Evolutionary conservation across 2,329 filamentous ascomycete genomes (phyloP), one percentile per base, ranked within the genome.

Genomic region (Metarhizium rileyi): DNA sequence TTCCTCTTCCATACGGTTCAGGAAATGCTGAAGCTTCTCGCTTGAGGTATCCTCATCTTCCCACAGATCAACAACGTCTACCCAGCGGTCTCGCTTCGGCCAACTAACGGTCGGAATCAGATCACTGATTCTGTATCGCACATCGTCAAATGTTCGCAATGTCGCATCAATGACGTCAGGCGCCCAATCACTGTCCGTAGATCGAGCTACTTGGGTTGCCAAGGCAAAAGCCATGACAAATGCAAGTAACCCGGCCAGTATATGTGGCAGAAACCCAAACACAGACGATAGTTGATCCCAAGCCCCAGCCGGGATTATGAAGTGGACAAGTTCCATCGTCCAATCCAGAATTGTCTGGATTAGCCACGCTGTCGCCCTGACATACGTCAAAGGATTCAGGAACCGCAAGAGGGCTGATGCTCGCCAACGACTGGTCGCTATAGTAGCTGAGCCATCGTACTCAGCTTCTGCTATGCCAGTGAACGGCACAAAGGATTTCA

Each of bases 311-410:
- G 55, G 52, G 28, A 52, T 53, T 4, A 56, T 22, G 2, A 35
- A 47, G 10, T 44, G 45, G 22, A 61, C 44, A 18, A 57, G 23
- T n/a, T 26, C 33, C 42, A 57, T 26, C 5, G 58, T 22, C 18
- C 48, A 46, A 33, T 63, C 55, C 48, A 59, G 55, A 22, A 54
- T 44, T 16, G 40, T 44, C 16, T 57, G 55, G 14, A 61, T 36
- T 5, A 59, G 7, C 60, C 60, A 63, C 16, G 50, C 51, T 16
- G 62, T 12, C 4, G 55, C 53, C 18, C 59, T 49, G 1, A 66
- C 5, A 27, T 67, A 67, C 5, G 62, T 66, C 49, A 58, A 54
- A 0, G 65, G 66, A 26, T 66, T 59, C 4, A 66, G 44, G 3
- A 66, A 51, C 18, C 56, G 56, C 53, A 57, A 56, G 55, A 60